These are phyloP conservation scores for Meripilus lineatus DNA, from an alignment of 1,284 basidiomycete genomes.

Conservation along the genomic window DNA sequence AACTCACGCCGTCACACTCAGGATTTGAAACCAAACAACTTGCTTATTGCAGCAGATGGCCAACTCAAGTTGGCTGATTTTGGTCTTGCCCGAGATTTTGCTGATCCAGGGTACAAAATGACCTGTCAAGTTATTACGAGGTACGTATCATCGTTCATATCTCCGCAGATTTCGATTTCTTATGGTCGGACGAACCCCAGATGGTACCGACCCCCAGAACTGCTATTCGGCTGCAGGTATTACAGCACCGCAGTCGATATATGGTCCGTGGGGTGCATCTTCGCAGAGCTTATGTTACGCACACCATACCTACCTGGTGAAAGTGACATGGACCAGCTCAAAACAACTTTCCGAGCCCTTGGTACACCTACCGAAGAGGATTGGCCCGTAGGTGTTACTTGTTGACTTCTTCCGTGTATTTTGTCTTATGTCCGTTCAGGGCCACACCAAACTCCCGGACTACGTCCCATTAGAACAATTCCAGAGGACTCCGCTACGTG, in stretches of 20 bases:
- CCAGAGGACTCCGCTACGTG: conserved; percentile 76
- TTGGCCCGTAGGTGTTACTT: conserved; percentile 73
- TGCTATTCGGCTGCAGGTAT: conserved; percentile 84
- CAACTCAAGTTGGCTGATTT: conserved; percentile 99
- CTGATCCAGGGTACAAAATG: conserved; percentile 93
- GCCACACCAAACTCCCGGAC: conserved; percentile 86
- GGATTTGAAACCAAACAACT: conserved; percentile 99
- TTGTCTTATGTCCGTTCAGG: conserved; percentile 41
- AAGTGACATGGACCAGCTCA: conserved; percentile 94
- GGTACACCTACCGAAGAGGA: conserved; percentile 95
- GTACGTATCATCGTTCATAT: conserved; percentile 35
- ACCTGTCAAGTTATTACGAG: conserved; percentile 97
- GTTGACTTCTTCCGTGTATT: neutral
- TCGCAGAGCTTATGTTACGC: conserved; percentile 94
- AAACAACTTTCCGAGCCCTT: conserved; percentile 90
- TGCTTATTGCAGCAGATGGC: conserved; percentile 89
- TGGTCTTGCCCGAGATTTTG: conserved; percentile 94
- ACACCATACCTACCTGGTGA: conserved; percentile 92
- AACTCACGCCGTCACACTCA: conserved; percentile 27
- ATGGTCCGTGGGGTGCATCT: conserved; percentile 96
- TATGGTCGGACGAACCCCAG: conserved; percentile 34
- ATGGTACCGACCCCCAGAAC: conserved; percentile 97
- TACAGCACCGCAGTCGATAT: conserved; percentile 89
- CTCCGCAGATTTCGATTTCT: neutral
- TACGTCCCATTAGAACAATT: conserved; percentile 82